Evolutionary conservation across 2,329 filamentous ascomycete genomes (phyloP).

Genomic region (Orbilia quercus): DNA sequence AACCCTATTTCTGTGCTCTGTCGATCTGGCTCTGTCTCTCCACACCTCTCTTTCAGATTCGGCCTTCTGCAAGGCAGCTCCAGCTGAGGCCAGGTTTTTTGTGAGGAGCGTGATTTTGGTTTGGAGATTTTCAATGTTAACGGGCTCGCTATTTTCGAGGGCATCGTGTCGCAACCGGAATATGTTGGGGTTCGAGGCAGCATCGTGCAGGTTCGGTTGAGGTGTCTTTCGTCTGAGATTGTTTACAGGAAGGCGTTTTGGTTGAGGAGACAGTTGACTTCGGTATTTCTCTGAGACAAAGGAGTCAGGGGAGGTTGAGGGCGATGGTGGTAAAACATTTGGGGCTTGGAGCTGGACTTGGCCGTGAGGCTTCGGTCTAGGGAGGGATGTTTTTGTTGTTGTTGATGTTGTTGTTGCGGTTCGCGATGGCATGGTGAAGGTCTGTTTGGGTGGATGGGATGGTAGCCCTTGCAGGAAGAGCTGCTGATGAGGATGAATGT

Average conservation of each 20-base stretch:
- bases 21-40: constrained; percentile 52
- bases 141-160: constrained; percentile 16
- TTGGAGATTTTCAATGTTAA: constrained; percentile 29
- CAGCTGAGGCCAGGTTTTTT: constrained; percentile 39
- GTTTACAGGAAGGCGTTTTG: constrained; percentile 39
- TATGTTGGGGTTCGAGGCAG: constrained; percentile 27
- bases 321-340: constrained; percentile 32
- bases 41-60: constrained; percentile 56
- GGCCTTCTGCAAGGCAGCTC: constrained; percentile 49
- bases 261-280: constrained; percentile 23
- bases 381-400: constrained; percentile 9
- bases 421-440: constrained; percentile 33
- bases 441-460: no score
- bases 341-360: constrained; percentile 25
- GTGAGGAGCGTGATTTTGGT: constrained; percentile 33
- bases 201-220: constrained; percentile 44
- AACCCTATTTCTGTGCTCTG: constrained; percentile 53
- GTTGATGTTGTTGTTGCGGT: constrained; percentile 31
- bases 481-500: not conserved
- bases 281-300: constrained; percentile 28
- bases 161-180: constrained; percentile 14
- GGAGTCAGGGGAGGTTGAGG: constrained; percentile 44
- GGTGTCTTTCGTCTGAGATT: constrained; percentile 44
- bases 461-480: not conserved
- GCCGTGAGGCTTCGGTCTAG: constrained; percentile 29